phyloP scores from a whole-genome alignment of 257 asterid genomes.

The Capsicum pubescens region DNA sequence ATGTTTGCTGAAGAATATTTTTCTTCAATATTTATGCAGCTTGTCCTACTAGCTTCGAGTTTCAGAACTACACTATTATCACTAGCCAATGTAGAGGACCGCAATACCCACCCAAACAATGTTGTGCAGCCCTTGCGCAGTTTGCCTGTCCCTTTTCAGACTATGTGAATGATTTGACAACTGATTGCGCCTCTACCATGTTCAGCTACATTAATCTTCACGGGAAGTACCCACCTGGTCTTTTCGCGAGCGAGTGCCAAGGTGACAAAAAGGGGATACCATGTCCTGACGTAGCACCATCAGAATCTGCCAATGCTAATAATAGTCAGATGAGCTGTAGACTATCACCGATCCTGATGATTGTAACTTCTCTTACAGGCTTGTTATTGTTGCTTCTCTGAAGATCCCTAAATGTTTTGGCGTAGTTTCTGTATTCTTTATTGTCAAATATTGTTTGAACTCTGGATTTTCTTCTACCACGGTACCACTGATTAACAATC shows the following conservation, averaged over 20 bases:
- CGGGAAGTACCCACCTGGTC: constrained; percentile 81
- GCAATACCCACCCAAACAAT: constrained; percentile 49
- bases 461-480: not conserved
- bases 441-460: constrained; percentile 26
- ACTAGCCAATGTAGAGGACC: constrained; percentile 87
- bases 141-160: constrained; percentile 68
- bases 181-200: constrained; percentile 77
- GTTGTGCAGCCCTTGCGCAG: constrained; percentile 57
- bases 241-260: constrained; percentile 65
- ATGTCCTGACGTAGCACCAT: constrained; percentile 49
- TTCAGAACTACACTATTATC: constrained; percentile 70
- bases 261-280: constrained; percentile 54
- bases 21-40: constrained; percentile 44
- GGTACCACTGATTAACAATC: not conserved
- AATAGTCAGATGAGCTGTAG: constrained; percentile 32
- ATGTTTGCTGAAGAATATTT: not conserved
- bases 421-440: not conserved
- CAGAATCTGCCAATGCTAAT: constrained; percentile 33
- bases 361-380: constrained; percentile 38
- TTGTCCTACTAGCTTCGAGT: constrained; percentile 73
- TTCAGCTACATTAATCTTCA: constrained; percentile 79
- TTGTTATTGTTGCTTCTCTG: constrained; percentile 41
- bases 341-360: constrained; percentile 42
- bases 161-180: constrained; percentile 51
- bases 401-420: constrained; percentile 12